phyloP scores from a whole-genome alignment of 139 green algal species.

The Tetratostichococcus sp. region DNA sequence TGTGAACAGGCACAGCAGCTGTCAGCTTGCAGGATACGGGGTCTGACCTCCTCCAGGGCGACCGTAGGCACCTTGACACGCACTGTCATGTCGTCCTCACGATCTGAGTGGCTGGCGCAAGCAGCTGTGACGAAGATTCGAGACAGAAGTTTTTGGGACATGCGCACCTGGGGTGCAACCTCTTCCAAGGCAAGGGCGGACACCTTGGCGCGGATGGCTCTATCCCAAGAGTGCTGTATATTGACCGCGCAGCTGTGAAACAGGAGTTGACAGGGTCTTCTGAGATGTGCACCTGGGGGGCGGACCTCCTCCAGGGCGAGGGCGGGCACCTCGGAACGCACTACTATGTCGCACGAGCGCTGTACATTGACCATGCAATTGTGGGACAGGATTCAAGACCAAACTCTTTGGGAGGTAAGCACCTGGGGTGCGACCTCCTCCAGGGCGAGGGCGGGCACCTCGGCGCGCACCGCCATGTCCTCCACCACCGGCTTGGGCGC shows the following conservation, averaged over 20 bases:
- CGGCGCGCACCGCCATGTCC: constrained; percentile 65
- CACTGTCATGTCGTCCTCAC: too few relatives aligned
- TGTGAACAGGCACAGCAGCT: neutral
- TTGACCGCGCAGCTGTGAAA: too few relatives aligned
- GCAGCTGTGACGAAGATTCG: too few relatives aligned
- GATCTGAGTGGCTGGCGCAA: too few relatives aligned
- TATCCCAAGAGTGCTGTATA: too few relatives aligned
- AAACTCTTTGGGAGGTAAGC: too few relatives aligned
- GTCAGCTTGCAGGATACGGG: neutral
- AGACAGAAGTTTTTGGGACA: too few relatives aligned
- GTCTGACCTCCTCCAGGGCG: neutral
- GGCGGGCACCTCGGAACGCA: constrained; percentile 65
- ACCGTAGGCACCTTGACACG: neutral
- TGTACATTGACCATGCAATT: too few relatives aligned
- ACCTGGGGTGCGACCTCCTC: constrained; percentile 74
- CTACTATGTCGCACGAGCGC: constrained; percentile 16
- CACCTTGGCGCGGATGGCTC: neutral
- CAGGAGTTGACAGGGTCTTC: too few relatives aligned
- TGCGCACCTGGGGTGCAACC: too few relatives aligned
- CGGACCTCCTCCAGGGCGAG: constrained; percentile 80
- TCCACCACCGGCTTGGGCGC: constrained; percentile 84
- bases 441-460: constrained; percentile 73
- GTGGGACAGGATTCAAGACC: too few relatives aligned
- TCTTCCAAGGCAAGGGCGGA: neutral
- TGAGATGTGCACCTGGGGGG: constrained; percentile 35